Conservation (phyloP, 768 basidiomycete species). For the Panaeolus papilionaceus region DNA sequence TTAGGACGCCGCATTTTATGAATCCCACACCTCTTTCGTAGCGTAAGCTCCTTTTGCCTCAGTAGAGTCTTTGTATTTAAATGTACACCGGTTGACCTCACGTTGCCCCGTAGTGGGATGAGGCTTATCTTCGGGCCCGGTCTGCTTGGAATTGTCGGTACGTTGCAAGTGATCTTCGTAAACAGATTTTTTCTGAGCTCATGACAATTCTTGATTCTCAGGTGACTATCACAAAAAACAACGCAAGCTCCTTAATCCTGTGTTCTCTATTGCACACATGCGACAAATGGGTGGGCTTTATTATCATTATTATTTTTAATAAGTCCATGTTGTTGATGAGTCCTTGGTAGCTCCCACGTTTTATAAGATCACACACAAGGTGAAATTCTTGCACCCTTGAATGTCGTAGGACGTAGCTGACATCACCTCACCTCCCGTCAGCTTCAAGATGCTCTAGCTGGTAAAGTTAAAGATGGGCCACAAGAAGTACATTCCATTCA, state of each 20-base stretch:
- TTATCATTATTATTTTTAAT: background rate
- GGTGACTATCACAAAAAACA: constrained; percentile 50
- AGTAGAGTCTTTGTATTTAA: constrained; percentile 10
- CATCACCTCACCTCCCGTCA: constrained; percentile 19
- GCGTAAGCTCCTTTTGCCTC: constrained; percentile 29
- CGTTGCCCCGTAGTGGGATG: constrained; percentile 22
- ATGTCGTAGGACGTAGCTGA: background rate
- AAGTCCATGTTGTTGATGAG: background rate
- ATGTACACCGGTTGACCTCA: too few relatives aligned
- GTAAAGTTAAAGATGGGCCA: constrained; percentile 29
- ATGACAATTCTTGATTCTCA: constrained; percentile 22
- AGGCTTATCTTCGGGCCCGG: constrained; percentile 25
- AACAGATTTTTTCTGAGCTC: background rate
- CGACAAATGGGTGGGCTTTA: constrained; percentile 39
- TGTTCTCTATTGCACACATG: constrained; percentile 43
- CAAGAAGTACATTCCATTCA: constrained; percentile 20
- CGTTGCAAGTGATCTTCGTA: constrained; percentile 1
- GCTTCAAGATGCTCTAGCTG: constrained; percentile 33
- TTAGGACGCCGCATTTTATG: constrained; percentile 38
- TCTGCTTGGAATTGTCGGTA: constrained; percentile 31
- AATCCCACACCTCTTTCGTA: constrained; percentile 32
- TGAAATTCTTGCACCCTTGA: constrained; percentile 17
- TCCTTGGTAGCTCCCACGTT: constrained; percentile 41
- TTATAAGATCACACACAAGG: constrained; percentile 39
- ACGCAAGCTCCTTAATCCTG: constrained; percentile 45